Percentiles rank a stretch among this genome's conserved stretches.
These are phyloP conservation scores for Trichoderma afroharzianum DNA, from an alignment of 2,329 filamentous ascomycete species.

Conservation along the genomic window DNA sequence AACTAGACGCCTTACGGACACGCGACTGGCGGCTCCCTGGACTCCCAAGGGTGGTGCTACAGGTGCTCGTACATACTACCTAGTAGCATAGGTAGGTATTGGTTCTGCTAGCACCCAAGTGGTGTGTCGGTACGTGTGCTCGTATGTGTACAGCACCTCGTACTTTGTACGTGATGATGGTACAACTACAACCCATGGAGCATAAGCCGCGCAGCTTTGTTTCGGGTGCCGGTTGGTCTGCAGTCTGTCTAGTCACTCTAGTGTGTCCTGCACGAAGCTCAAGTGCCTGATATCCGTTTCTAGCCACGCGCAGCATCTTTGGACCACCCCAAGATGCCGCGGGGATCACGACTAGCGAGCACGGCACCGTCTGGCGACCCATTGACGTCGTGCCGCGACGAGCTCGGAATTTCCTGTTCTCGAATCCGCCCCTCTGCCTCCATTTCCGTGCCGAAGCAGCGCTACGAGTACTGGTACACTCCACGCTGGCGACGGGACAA, in stretches of 20 bases:
- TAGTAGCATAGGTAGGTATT: background rate
- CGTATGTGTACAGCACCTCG: background rate
- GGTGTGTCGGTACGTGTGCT: background rate
- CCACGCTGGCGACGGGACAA: background rate
- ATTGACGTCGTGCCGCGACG: background rate
- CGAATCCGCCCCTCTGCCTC: background rate
- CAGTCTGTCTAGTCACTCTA: background rate
- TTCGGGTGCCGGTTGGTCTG: constrained; percentile 4
- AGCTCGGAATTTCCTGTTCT: background rate
- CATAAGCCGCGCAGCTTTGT: background rate
- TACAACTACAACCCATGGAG: background rate
- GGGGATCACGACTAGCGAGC: background rate
- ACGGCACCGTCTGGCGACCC: background rate
- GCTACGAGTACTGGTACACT: background rate
- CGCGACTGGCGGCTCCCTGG: background rate
- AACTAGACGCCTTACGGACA: background rate
- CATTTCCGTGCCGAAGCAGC: background rate
- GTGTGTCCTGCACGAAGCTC: constrained; percentile 1
- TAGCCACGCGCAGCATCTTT: background rate
- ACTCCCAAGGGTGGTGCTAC: background rate
- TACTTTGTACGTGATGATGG: background rate
- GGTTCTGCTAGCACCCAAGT: background rate
- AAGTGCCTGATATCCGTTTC: constrained; percentile 5
- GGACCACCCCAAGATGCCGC: background rate
- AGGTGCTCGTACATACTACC: background rate